Evolutionary conservation across 2,329 filamentous ascomycete species (phyloP).

Genomic region (Fusarium siculi): DNA sequence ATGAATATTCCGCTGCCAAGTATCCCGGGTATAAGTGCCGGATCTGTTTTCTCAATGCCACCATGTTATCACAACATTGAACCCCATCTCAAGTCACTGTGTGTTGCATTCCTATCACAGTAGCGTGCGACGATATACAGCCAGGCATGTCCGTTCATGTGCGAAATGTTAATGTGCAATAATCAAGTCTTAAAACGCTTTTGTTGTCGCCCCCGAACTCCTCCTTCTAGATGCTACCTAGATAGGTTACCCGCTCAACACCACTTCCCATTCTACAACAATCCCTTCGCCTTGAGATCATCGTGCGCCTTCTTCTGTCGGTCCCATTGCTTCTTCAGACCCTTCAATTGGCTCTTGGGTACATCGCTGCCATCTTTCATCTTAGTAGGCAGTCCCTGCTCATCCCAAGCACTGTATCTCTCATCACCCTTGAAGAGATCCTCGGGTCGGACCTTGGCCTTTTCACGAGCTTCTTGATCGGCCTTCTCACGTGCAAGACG

Average conservation of each 20-base stretch:
- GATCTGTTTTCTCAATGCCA: background rate
- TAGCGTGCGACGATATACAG: background rate
- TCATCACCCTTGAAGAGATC: slow-evolving; percentile 68
- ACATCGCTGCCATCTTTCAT: slow-evolving; percentile 82
- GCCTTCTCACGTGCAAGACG: slow-evolving; percentile 60
- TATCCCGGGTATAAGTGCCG: slow-evolving; percentile 1
- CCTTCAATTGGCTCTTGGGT: slow-evolving; percentile 82
- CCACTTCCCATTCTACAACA: slow-evolving; percentile 38
- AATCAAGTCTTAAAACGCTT: slow-evolving; percentile 14
- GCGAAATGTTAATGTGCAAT: background rate
- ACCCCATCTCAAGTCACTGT: background rate
- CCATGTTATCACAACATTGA: slow-evolving; percentile 17
- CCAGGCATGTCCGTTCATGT: background rate
- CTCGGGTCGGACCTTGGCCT: slow-evolving; percentile 64
- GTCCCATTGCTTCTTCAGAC: slow-evolving; percentile 89
- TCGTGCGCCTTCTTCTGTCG: slow-evolving; percentile 88
- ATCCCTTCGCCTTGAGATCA: slow-evolving; percentile 56
- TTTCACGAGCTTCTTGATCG: slow-evolving; percentile 65
- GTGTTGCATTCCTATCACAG: background rate
- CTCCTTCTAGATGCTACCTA: slow-evolving; percentile 30
- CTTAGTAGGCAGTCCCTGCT: slow-evolving; percentile 81
- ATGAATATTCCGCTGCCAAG: background rate
- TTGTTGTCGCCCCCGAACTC: slow-evolving; percentile 16
- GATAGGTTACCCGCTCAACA: slow-evolving; percentile 5
- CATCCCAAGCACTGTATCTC: slow-evolving; percentile 81